Base-by-base conservation (phyloP, 768 basidiomycete genomes). In the Gautieria morchelliformis region DNA sequence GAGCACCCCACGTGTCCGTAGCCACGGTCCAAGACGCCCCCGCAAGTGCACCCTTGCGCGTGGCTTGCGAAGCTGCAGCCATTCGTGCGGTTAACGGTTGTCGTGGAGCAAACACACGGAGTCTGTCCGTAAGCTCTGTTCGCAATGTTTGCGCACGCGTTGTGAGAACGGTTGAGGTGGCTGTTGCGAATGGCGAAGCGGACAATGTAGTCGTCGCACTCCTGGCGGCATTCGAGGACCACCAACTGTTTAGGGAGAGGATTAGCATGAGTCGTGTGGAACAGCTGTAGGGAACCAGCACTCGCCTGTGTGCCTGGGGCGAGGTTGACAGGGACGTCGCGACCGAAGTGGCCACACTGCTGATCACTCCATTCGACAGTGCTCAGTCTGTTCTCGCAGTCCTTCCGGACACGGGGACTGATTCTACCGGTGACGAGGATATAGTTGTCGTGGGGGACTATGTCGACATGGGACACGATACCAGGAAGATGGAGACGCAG, bases 171-270 rank as follows among this genome's bases (percentile, higher is more conserved):
- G 14, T 27, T 17, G 22, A 53, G 7, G 37, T 37, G 32, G 9
- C 24, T 46, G 54, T 42, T 42, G 45, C 54, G 54, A 24, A 56
- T 30, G 27, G 54, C 45, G 40, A 35, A 56, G n/a, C 54, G 41
- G 17, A 56, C 45, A 37, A 56, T 45, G 22, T 45, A 46, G 42
- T 47, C 44, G 17, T 56, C 54, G 32, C 42, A 30, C 2, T 45
- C 42, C 30, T 56, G 54, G 20, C 44, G 22, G 2, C 22, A n/a
- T n/a, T 56, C 54, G 30, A 56, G 54, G 22, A 56, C 54, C 8
- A 56, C 24, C 14, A 32, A 24, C 54, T 56, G 37, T n/a, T 11
- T 37, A 17, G 45, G 17, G 45, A 15, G 8, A 20, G 45, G 45
- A 15, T 9, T 37, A 37, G 14, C 9, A 14, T 46, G 3, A 15